Evolutionary conservation across 306 rosid genomes (phyloP).

Genomic region (Parietaria judaica): DNA sequence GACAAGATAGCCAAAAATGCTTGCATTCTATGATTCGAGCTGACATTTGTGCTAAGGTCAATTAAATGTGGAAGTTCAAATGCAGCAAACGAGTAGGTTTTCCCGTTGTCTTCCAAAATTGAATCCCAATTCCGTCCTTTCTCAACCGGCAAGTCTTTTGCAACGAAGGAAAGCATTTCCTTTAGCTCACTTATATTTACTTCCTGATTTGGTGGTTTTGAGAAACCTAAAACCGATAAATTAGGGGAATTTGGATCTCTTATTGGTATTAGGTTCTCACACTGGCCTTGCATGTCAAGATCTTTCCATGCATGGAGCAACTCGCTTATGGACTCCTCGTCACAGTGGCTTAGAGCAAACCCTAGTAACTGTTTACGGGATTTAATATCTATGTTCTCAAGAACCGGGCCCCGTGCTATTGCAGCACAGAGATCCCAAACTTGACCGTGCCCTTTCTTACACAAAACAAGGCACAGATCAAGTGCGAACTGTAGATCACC

Average conservation of each 20-base stretch:
- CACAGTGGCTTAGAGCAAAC: slow-evolving; percentile 90
- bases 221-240: slow-evolving; percentile 49
- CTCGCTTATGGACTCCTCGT: slow-evolving; percentile 86
- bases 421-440: slow-evolving; percentile 99
- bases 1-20: slow-evolving; percentile 75
- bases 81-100: slow-evolving; percentile 68
- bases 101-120: slow-evolving; percentile 70
- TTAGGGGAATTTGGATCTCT: slow-evolving; percentile 46
- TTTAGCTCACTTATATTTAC: slow-evolving; percentile 42
- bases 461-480: slow-evolving; percentile 91
- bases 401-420: slow-evolving; percentile 97
- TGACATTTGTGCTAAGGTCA: slow-evolving; percentile 46
- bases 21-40: slow-evolving; percentile 46
- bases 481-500: slow-evolving; percentile 97
- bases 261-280: slow-evolving; percentile 52
- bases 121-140: slow-evolving; percentile 60
- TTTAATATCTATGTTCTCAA: slow-evolving; percentile 81
- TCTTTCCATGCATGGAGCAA: slow-evolving; percentile 94
- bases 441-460: slow-evolving; percentile 78
- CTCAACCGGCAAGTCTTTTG: slow-evolving; percentile 58
- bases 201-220: slow-evolving; percentile 45
- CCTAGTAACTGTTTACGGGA: slow-evolving; percentile 87
- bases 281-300: slow-evolving; percentile 91
- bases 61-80: slow-evolving; percentile 85
- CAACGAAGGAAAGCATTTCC: slow-evolving; percentile 45